These are phyloP conservation scores for Chlorella variabilis DNA, from an alignment of 163 green algal genomes.

Conservation along the genomic window DNA sequence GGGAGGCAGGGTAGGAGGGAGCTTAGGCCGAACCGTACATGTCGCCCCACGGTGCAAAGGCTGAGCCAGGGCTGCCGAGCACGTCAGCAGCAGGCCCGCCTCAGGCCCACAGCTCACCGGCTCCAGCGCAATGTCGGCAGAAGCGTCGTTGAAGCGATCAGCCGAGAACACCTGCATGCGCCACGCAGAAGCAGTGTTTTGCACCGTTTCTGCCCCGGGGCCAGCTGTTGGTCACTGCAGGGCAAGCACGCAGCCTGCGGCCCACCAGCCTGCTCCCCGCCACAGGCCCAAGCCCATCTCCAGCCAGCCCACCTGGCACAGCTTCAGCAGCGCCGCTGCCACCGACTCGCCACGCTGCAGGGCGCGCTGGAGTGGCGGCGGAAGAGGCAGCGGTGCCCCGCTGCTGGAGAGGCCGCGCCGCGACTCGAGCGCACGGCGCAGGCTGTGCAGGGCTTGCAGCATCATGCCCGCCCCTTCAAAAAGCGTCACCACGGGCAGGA, in stretches of 20 bases:
- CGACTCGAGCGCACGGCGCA: not conserved
- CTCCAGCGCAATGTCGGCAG: constrained; percentile 21
- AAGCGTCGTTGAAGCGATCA: constrained; percentile 9
- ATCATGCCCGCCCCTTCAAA: constrained; percentile 27
- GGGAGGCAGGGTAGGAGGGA: too few species aligned
- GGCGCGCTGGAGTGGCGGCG: constrained; percentile 11
- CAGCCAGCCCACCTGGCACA: constrained; percentile 7
- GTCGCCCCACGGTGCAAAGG: too few species aligned
- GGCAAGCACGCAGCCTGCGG: too few species aligned
- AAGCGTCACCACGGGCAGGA: constrained; percentile 31
- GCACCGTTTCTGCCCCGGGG: too few species aligned
- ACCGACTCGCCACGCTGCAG: not conserved
- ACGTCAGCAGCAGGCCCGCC: too few species aligned
- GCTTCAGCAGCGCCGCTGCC: not conserved
- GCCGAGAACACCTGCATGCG: constrained; percentile 24
- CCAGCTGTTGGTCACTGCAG: too few species aligned
- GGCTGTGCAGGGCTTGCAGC: constrained; percentile 14
- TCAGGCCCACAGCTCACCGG: not conserved
- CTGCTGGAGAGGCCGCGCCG: not conserved
- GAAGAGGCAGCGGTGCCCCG: not conserved
- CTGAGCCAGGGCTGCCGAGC: too few species aligned
- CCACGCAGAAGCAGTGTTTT: too few species aligned
- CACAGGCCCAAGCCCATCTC: too few species aligned
- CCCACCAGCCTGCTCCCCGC: too few species aligned
- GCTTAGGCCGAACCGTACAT: too few species aligned